Percentiles rank a stretch among this genome's conserved stretches.
These are phyloP conservation scores for Stephania japonica DNA, from an alignment of 164 flowering plant genomes.

Conservation along the genomic window DNA sequence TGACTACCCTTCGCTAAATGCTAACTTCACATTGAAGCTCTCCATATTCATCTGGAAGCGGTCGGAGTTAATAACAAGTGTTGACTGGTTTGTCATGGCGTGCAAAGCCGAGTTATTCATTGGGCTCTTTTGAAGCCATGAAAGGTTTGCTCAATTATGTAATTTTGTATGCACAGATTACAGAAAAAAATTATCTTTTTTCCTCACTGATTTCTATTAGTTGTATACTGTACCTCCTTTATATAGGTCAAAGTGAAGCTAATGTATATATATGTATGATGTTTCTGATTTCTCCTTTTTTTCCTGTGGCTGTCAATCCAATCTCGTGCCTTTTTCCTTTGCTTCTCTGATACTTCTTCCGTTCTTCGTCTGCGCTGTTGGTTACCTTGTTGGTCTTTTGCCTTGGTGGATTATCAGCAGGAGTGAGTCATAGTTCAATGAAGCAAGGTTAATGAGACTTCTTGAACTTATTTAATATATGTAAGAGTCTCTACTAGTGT, in stretches of 20 bases:
- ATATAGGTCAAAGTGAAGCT: conserved; percentile 11
- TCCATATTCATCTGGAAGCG: conserved; percentile 11
- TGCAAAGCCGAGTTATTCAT: conserved; percentile 1
- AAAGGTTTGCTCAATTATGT: conserved; percentile 13
- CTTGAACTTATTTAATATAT: no score
- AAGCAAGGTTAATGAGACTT: no score
- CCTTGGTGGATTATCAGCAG: not conserved
- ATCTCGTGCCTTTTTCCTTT: not conserved
- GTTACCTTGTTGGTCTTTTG: not conserved
- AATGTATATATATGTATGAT: conserved; percentile 18
- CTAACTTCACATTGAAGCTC: conserved; percentile 18
- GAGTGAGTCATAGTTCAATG: no score
- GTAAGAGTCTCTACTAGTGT: no score
- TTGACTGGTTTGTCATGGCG: not conserved
- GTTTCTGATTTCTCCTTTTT: conserved; percentile 7
- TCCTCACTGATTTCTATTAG: conserved; percentile 8
- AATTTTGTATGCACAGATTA: conserved; percentile 23
- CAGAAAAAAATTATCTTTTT: conserved; percentile 14
- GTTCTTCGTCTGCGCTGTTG: not conserved
- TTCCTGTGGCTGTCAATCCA: not conserved
- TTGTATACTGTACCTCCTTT: conserved; percentile 17
- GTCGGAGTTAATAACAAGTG: conserved; percentile 4
- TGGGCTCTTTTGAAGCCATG: conserved; percentile 3
- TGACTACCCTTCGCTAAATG: conserved; percentile 15
- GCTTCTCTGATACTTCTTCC: not conserved